Evolutionary conservation across 345 rosid genomes (phyloP).

Genomic region (Eucalyptus pauciflora): DNA sequence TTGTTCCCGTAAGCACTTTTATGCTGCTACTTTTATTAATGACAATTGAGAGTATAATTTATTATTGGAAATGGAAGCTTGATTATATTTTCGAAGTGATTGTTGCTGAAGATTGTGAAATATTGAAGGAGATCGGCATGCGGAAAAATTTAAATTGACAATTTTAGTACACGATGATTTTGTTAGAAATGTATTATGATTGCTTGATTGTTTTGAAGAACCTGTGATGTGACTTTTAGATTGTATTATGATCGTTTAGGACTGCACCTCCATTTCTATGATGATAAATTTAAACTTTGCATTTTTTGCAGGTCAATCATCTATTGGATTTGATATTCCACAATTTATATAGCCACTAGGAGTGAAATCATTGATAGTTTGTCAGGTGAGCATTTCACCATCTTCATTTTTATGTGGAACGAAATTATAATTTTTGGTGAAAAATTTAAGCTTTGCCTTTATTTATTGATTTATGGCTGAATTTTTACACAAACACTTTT

Average conservation of each 20-base stretch:
- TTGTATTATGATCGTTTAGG: not conserved
- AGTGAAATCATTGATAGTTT: slow-evolving; percentile 58
- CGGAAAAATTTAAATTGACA: too few species aligned
- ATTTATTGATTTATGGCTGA: not conserved
- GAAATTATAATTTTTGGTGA: not conserved
- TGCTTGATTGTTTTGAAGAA: too few species aligned
- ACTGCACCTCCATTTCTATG: not conserved
- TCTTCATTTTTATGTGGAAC: not conserved
- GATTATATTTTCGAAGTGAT: too few species aligned
- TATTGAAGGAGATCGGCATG: too few species aligned
- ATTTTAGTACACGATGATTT: too few species aligned
- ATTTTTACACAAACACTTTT: not conserved
- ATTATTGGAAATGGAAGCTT: too few species aligned
- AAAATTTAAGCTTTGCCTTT: not conserved
- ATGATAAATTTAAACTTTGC: not conserved
- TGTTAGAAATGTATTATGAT: too few species aligned
- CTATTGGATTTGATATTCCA: slow-evolving; percentile 19
- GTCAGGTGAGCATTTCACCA: slow-evolving; percentile 42
- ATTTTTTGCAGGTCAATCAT: slow-evolving; percentile 44
- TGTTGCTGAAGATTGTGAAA: too few species aligned
- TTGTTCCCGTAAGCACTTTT: too few species aligned
- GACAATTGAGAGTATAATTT: too few species aligned
- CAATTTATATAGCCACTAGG: slow-evolving; percentile 22
- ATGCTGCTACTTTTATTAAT: too few species aligned
- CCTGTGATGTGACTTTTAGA: too few species aligned